A percentile compares a stretch with the other conserved stretches of the same genome.
Conservation (phyloP, 805 yeast genomes). For the Teunomyces gatunensis region DNA sequence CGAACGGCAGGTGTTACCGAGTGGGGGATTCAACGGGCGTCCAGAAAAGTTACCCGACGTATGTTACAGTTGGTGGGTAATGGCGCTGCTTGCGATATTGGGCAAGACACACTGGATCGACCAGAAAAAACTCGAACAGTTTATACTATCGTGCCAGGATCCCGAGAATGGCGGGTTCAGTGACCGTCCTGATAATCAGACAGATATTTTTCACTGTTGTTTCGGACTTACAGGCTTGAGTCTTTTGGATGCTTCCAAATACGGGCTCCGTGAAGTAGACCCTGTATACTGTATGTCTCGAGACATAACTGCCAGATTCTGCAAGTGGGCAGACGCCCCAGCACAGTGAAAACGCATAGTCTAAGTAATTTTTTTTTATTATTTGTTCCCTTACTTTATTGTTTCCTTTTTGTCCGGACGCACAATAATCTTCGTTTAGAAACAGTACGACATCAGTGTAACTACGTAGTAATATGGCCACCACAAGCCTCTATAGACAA, state of each 20-base stretch:
- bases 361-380: no score
- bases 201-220: constrained; percentile 88
- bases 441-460: no score
- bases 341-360: neutral
- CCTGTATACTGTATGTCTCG: constrained; percentile 86
- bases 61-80: constrained; percentile 98
- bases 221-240: constrained; percentile 90
- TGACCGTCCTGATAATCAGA: constrained; percentile 87
- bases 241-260: constrained; percentile 57
- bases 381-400: no score
- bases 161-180: constrained; percentile 80
- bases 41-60: constrained; percentile 96
- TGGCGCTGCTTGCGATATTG: constrained; percentile 69
- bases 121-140: constrained; percentile 53
- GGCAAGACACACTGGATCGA: constrained; percentile 77
- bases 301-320: constrained; percentile 34
- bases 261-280: constrained; percentile 59
- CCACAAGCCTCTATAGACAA: no score
- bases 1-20: constrained; percentile 74
- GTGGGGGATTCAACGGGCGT: constrained; percentile 94
- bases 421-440: no score
- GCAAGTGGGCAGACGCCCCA: constrained; percentile 19
- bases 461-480: no score
- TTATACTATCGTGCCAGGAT: constrained; percentile 80
- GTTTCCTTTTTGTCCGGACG: no score